Evolutionary conservation across 1,139 yeast species (phyloP), one percentile per base, ranked within the genome.

Genomic region (Lizanozyma gosingica): DNA sequence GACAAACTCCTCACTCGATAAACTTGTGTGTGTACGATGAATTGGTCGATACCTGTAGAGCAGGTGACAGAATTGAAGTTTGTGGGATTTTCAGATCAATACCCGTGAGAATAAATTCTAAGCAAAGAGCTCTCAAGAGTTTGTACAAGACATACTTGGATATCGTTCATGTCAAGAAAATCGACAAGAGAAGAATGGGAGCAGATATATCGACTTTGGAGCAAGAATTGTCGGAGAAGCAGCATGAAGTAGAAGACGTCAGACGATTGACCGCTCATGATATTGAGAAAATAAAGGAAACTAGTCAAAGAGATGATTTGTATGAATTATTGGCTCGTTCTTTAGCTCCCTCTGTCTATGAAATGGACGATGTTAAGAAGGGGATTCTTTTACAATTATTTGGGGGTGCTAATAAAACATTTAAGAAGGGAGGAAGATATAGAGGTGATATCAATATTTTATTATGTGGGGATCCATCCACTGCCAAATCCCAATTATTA

Each of bases 401-500:
- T 61, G 98, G 98, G 15, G 99, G 99, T 43, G 78, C 97, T 18
- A 88, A 92, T 56, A 94, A 92, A 60, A 78, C 79, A 2, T 87
- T 92, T 59, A 69, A 74, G 38, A 88, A 88, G 57, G 96, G 97
- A 53, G 97, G 97, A 3, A 75, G 92, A 47, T 92, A 90, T 59
- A 77, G 99, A 70, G 99, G 99, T 40, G 99, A 92, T 57, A 78
- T 92, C 46, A 92, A 92, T 57, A 74, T 92, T 38, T 65, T 92
- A 45, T 70, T 92, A 37, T 90, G 97, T 66, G 99, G 99, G 53
- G 99, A 92, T 59, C 99, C 99, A 2, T 90, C 97, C 8, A 92
- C 99, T 3, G 82, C 97, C 11, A 92, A 92, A 59, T 92, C 98
- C 2, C 99, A 92, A 61, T 67, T 92, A 42, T 70, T 92, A 50